Conservation (phyloP, 2,329 filamentous ascomycete genomes). For the Fusarium sororula region DNA sequence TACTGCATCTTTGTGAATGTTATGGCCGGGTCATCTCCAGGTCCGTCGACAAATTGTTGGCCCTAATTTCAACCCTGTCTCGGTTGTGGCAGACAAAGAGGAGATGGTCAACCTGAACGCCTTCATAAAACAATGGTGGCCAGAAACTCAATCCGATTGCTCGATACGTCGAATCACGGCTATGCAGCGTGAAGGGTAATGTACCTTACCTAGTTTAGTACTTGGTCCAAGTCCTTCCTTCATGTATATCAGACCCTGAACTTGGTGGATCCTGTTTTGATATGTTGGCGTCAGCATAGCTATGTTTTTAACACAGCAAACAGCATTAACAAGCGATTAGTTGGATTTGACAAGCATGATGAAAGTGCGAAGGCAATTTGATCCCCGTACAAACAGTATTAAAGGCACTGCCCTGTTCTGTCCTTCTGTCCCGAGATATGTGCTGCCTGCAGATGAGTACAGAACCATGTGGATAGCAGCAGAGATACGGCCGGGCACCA, state of each 20-base stretch:
- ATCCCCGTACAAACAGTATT: background rate
- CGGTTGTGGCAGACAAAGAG: background rate
- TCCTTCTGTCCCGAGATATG: background rate
- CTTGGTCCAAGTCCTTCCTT: background rate
- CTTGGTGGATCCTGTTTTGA: background rate
- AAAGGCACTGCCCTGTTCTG: background rate
- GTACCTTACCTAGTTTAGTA: background rate
- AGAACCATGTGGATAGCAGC: background rate
- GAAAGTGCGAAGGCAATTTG: too few relatives aligned
- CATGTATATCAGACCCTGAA: background rate
- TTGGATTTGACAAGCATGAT: background rate
- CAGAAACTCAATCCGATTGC: background rate
- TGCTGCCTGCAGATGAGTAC: background rate
- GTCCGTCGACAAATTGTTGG: background rate
- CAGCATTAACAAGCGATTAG: background rate
- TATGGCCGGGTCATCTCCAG: slow-evolving; percentile 14
- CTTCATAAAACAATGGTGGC: background rate
- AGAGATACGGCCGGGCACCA: background rate
- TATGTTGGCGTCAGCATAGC: background rate
- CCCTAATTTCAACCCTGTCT: background rate
- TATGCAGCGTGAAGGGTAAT: background rate
- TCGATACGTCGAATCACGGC: background rate
- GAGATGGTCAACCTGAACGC: background rate
- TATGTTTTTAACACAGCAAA: background rate
- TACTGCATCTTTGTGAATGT: background rate